Evolutionary conservation across 345 rosid species (phyloP).

Genomic region (Acer yangbiense): DNA sequence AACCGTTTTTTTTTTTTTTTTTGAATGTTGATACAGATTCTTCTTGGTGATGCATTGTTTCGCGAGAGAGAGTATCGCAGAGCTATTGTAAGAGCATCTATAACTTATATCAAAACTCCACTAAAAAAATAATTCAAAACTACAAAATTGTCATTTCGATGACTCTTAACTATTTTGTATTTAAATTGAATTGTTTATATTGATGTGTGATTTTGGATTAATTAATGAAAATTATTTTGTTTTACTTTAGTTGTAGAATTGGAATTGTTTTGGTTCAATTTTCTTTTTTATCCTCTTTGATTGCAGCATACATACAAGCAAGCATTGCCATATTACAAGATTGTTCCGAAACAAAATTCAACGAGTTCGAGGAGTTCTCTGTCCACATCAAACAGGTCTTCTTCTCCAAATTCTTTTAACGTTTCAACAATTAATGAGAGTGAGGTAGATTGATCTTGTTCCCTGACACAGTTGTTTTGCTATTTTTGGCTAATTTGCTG

Average conservation of each 20-base stretch:
- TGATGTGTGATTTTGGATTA: neutral
- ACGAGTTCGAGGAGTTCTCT: slow-evolving; percentile 66
- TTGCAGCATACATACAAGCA: slow-evolving; percentile 78
- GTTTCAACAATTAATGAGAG: slow-evolving; percentile 73
- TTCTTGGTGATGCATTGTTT: slow-evolving; percentile 84
- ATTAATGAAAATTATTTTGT: neutral
- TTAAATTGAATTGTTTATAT: neutral
- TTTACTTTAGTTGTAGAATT: neutral
- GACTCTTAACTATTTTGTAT: neutral
- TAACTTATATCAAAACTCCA: neutral
- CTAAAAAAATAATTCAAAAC: no score
- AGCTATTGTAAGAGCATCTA: slow-evolving; percentile 66
- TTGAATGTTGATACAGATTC: slow-evolving; percentile 53
- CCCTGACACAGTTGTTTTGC: neutral
- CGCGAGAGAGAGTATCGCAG: slow-evolving; percentile 82
- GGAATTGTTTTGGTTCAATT: neutral
- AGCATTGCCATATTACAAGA: slow-evolving; percentile 76
- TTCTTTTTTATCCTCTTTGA: slow-evolving; percentile 14
- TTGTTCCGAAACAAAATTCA: slow-evolving; percentile 76
- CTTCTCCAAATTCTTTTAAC: slow-evolving; percentile 77
- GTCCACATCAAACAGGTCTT: slow-evolving; percentile 65
- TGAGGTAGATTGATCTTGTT: slow-evolving; percentile 54
- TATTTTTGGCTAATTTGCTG: neutral
- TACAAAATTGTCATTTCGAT: neutral
- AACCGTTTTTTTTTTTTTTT: slow-evolving; percentile 6